Conservation (phyloP, 805 yeast species). For the Saccharomycopsis sp. region DNA sequence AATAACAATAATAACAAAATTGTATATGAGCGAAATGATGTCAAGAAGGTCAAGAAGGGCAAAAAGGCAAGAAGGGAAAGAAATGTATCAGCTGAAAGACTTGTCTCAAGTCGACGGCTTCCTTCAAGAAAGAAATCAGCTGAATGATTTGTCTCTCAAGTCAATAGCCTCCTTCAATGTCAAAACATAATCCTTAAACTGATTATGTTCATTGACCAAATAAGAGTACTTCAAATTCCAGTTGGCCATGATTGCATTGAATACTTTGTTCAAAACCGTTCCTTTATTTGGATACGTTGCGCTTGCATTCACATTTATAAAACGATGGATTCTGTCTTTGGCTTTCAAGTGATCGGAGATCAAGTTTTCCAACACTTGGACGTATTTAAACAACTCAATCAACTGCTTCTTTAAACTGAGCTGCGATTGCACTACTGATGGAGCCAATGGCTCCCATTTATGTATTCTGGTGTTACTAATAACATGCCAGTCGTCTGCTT, state of each 20-base stretch:
- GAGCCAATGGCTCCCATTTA: conserved; percentile 30
- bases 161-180: conserved; percentile 29
- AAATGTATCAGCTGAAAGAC: too few relatives aligned
- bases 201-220: conserved; percentile 32
- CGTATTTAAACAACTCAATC: conserved; percentile 33
- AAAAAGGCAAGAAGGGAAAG: too few relatives aligned
- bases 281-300: conserved; percentile 6
- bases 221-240: conserved; percentile 37
- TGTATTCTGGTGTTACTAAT: conserved; percentile 20
- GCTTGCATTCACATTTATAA: conserved; percentile 23
- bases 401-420: conserved; percentile 32
- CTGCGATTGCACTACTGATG: conserved; percentile 26
- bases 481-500: conserved; percentile 8
- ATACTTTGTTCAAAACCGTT: conserved; percentile 13
- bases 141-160: conserved; percentile 29
- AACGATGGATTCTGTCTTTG: conserved; percentile 31
- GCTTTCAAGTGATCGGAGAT: conserved; percentile 39
- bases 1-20: neutral
- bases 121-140: neutral
- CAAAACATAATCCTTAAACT: conserved; percentile 30
- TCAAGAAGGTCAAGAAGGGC: too few relatives aligned
- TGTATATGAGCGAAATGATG: too few relatives aligned
- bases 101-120: too few relatives aligned
- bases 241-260: conserved; percentile 29
- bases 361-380: conserved; percentile 32